Evolutionary conservation across 805 yeast species (phyloP).

Genomic region (Ogataea populi-albae): DNA sequence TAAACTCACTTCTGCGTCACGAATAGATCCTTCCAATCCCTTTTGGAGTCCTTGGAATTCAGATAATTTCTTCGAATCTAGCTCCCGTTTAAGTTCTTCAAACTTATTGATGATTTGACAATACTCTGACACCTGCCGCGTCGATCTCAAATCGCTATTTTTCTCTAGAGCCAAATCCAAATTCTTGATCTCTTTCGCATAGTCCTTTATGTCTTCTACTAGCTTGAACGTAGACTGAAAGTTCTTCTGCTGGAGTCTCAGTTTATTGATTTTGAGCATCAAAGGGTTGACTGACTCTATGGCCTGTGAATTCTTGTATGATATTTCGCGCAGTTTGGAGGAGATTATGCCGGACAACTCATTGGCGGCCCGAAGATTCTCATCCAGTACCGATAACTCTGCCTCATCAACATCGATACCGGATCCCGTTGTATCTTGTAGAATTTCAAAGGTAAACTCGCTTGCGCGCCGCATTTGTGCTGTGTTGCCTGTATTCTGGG

Average conservation of each 20-base stretch:
- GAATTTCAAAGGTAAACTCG: too few species aligned
- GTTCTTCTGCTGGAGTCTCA: conserved; percentile 54
- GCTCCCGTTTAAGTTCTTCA: conserved; percentile 26
- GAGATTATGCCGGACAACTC: conserved; percentile 54
- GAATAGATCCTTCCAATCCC: conserved; percentile 54
- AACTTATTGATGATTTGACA: conserved; percentile 34
- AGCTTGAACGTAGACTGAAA: conserved; percentile 52
- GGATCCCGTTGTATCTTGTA: too few species aligned
- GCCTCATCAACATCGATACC: conserved; percentile 68
- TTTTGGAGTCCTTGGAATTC: conserved; percentile 67
- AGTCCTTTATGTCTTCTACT: conserved; percentile 45
- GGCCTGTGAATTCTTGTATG: conserved; percentile 52
- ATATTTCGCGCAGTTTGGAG: conserved; percentile 51
- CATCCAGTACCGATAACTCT: conserved; percentile 78
- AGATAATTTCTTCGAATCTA: conserved; percentile 29
- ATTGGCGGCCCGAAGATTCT: conserved; percentile 59
- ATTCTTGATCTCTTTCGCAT: conserved; percentile 36
- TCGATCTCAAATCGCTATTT: conserved; percentile 29
- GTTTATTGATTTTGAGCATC: conserved; percentile 54
- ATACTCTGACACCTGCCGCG: conserved; percentile 41
- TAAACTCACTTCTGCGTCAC: conserved; percentile 54
- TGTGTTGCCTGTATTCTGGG: too few species aligned
- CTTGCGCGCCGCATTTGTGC: too few species aligned
- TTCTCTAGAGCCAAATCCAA: conserved; percentile 36
- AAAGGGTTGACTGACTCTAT: conserved; percentile 69